Conservation (phyloP, 192 early-diverging fungal species). For the Allomyces macrogynus region DNA sequence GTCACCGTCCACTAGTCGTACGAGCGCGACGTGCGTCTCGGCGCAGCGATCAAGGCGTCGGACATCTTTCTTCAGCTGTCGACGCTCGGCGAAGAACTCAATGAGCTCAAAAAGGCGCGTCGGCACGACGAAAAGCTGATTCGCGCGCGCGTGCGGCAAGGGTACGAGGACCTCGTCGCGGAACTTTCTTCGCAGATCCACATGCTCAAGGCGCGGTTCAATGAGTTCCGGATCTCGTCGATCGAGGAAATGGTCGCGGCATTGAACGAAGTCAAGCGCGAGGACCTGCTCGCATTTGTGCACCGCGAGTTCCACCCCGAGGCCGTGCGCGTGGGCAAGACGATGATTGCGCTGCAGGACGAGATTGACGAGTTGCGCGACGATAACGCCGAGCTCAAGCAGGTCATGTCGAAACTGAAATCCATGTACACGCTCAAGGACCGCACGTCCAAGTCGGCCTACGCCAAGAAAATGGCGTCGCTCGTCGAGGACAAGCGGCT, state of each 20-base stretch:
- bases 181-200: neutral
- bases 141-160: neutral
- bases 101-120: neutral
- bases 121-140: neutral
- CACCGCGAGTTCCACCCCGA: neutral
- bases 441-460: neutral
- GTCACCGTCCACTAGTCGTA: neutral
- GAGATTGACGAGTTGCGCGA: neutral
- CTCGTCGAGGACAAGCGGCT: neutral
- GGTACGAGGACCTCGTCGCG: neutral
- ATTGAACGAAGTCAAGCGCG: neutral
- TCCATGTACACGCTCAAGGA: neutral
- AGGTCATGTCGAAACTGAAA: neutral
- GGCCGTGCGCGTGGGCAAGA: neutral
- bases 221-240: neutral
- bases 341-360: neutral
- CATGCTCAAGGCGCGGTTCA: neutral
- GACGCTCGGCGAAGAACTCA: neutral
- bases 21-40: neutral
- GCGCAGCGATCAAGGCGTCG: neutral
- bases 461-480: neutral
- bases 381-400: slow-evolving; percentile 1
- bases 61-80: neutral
- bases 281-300: neutral
- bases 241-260: neutral